A percentile compares a stretch with the other conserved stretches of the same genome.
Evolutionary conservation across 139 green algal genomes (phyloP).

Genomic region (Parachlorella kessleri): DNA sequence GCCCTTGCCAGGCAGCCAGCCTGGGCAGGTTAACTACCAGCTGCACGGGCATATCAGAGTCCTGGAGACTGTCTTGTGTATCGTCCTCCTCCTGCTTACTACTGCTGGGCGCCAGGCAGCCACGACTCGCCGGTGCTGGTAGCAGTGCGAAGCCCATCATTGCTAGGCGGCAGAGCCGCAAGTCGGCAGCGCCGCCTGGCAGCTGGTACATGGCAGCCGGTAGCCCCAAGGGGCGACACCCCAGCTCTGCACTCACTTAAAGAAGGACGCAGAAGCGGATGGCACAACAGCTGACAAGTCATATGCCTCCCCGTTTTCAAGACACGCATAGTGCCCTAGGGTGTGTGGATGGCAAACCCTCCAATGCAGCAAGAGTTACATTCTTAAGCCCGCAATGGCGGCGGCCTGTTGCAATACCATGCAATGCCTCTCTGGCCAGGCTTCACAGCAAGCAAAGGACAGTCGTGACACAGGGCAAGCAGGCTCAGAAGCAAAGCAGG

Average conservation of each 20-base stretch:
- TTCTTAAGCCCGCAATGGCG: not conserved
- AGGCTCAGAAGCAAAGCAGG: not conserved
- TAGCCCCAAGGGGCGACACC: not conserved
- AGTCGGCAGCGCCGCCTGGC: conserved; percentile 9
- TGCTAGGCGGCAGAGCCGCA: conserved; percentile 24
- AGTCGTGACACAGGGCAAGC: no score
- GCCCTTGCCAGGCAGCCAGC: not conserved
- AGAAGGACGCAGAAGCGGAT: no score
- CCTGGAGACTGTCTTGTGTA: not conserved
- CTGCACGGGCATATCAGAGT: not conserved
- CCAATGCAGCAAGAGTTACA: not conserved
- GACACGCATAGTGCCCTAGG: not conserved
- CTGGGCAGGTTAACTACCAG: not conserved
- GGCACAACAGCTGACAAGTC: not conserved
- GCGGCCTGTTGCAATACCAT: not conserved
- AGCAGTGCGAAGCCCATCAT: conserved; percentile 17
- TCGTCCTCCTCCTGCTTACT: not conserved
- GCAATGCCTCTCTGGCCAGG: not conserved
- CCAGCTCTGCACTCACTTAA: not conserved
- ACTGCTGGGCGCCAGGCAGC: not conserved
- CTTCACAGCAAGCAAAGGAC: not conserved
- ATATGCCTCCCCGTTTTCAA: not conserved
- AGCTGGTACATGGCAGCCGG: conserved; percentile 19
- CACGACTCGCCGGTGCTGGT: not conserved
- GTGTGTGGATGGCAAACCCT: not conserved